Evolutionary conservation across 768 basidiomycete species (phyloP).

Genomic region (Chalciporus pseudorubinellus): DNA sequence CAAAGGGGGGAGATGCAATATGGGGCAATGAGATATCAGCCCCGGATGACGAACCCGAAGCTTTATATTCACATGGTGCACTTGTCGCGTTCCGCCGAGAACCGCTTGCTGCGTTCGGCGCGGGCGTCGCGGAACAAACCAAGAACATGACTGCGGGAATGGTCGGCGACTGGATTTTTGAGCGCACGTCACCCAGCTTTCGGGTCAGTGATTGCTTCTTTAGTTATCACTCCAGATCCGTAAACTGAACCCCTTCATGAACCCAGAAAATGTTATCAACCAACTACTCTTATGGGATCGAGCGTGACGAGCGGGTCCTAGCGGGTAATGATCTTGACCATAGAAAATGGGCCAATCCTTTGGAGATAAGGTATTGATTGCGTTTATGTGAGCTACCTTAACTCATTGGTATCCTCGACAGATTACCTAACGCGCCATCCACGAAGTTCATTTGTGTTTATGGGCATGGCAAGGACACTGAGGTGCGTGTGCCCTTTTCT

Average conservation of each 20-base stretch:
- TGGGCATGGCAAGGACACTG: conserved; percentile 94
- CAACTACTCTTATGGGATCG: conserved; percentile 90
- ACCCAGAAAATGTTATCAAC: conserved; percentile 67
- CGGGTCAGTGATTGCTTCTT: conserved; percentile 47
- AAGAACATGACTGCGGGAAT: conserved; percentile 78
- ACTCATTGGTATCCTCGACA: conserved; percentile 22
- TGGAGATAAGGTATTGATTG: conserved; percentile 62
- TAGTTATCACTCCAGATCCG: not conserved
- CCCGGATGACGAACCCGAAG: conserved; percentile 67
- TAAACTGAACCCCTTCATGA: not conserved
- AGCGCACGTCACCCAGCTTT: conserved; percentile 80
- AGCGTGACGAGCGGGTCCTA: conserved; percentile 65
- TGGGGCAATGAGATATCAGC: conserved; percentile 80
- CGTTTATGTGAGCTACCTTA: not conserved
- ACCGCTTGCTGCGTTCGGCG: conserved; percentile 1
- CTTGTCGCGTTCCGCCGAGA: conserved; percentile 74
- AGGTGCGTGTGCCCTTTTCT: conserved; percentile 46
- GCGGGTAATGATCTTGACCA: conserved; percentile 68
- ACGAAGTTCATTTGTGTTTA: conserved; percentile 94
- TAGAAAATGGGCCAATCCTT: conserved; percentile 90
- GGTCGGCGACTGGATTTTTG: conserved; percentile 74
- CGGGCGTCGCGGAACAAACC: conserved; percentile 15
- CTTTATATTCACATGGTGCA: conserved; percentile 69
- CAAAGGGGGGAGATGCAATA: conserved; percentile 73
- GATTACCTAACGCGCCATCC: conserved; percentile 84